Base-by-base conservation (phyloP, 805 yeast species). In the Hanseniaspora mollemarum region DNA sequence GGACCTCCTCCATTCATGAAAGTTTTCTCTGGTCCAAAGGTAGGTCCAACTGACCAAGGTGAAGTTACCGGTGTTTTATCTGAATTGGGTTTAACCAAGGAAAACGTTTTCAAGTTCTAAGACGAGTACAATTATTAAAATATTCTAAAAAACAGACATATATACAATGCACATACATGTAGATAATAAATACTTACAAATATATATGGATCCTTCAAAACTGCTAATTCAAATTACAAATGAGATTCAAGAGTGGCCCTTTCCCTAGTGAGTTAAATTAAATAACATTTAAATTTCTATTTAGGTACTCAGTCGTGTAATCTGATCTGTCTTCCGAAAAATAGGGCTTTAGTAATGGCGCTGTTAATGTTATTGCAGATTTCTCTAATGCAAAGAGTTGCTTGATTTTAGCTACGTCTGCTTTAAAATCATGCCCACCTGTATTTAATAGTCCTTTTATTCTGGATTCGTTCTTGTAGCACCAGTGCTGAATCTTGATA, bases 1-100 rank as follows among this genome's bases (percentile, higher is more conserved):
- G 98, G 98, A 52, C 98, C 98, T 54, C 94, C 95, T 62, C 83
- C 84, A 38, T 74, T 92, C 65, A 85, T 85, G 80, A 74, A 82
- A 51, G 87, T 95, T 53, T 62, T 87, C 58, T 85, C 95, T 25
- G 98, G 98, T 63, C 66, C 68, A 59, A 90, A 90, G 77, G 73
- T 70, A 43, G 80, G 92, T 46, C 94, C 95, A 59, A 60, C 80
- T 51, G 96, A 88, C 64, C 98, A 92, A 74, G 98, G 98, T 69
- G 95, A 85, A 69, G 76, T 92, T 53, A 72, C 81, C 26, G 98
- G 98, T 63, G 78, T 81, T 46, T 78, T 92, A 64, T 78, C 78
- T 60, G 96, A 90, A 42, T 76, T 92, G 58, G 96, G 96, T 49
- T 88, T 75, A 79, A 70, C 77, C 67, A 82, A 83, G 71, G 87